Percentiles rank a stretch among this genome's conserved stretches.
These are phyloP conservation scores for Coniochaeta ligniaria DNA, from an alignment of 2,329 filamentous ascomycete genomes.

Conservation along the genomic window DNA sequence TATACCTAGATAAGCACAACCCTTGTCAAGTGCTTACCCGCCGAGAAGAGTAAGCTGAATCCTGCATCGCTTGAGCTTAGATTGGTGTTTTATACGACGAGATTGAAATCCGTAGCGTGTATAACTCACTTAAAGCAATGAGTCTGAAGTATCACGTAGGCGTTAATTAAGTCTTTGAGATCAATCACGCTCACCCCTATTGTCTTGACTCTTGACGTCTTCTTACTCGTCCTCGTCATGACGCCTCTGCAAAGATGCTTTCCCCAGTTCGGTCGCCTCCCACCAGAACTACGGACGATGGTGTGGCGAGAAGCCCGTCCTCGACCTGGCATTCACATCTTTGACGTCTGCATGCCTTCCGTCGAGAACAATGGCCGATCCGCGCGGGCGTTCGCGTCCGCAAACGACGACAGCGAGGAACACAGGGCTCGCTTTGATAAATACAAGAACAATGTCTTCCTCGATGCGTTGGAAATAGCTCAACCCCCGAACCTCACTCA, in stretches of 20 bases:
- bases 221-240: background rate
- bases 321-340: background rate
- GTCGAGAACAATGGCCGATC: background rate
- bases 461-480: background rate
- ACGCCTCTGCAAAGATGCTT: background rate
- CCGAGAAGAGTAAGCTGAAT: background rate
- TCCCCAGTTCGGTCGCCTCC: background rate
- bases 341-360: background rate
- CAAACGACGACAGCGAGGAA: background rate
- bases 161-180: background rate
- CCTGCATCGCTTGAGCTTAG: background rate
- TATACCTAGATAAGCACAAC: background rate
- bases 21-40: background rate
- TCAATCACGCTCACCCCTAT: too few species aligned
- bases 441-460: background rate
- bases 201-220: background rate
- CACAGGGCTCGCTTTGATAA: background rate
- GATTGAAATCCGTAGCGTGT: background rate
- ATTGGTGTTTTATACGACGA: background rate
- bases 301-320: background rate
- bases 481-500: background rate
- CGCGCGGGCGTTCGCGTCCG: background rate
- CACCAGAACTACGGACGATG: background rate
- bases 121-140: background rate
- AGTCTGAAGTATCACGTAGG: background rate